Evolutionary conservation across 2,329 filamentous ascomycete genomes (phyloP), one percentile per base, ranked within the genome.

Genomic region (Whalleya microplaca): DNA sequence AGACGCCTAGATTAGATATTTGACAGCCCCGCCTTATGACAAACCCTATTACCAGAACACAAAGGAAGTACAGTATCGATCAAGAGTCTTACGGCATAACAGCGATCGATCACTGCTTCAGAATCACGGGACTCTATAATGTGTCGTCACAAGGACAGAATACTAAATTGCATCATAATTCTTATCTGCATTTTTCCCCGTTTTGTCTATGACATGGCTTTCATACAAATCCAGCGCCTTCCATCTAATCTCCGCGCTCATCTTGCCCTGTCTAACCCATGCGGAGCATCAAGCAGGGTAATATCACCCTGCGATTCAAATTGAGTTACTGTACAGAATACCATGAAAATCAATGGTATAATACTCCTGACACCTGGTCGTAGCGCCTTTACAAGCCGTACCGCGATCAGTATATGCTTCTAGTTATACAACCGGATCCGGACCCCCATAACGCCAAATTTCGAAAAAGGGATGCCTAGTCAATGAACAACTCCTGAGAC

Each of bases 381-480:
- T 41, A 41, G 42, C 43, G 18, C 43, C 37, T 63, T 56, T 57
- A 59, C 55, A 40, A 49, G 52, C 51, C 61, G 42, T 51, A 49
- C 51, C 65, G 44, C 53, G 45, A 55, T 58, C 65, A 65, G 66
- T 69, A 69, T 68, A 66, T 67, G 60, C 62, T 61, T 56, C 59
- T 68, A 68, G 48, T 67, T 69, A 69, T 69, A 69, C 66, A 69
- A 61, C 53, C 62, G 20, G 23, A 21, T 40, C 54, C 37, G 7
- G 27, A 41, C 58, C 48, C 52, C 45, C 53, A 20, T 64, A 65
- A 69, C 67, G 66, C 67, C 67, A 59, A 66, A 64, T 57, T 45
- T 40, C 27, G 12, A 53, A 57, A 61, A 55, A 48, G 23, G 16
- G 51, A 58, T 53, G 55, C 54, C 50, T 56, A 55, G 46, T 58